Conservation (phyloP, 352 stramenopile genomes). For the Pythium graminicola region DNA sequence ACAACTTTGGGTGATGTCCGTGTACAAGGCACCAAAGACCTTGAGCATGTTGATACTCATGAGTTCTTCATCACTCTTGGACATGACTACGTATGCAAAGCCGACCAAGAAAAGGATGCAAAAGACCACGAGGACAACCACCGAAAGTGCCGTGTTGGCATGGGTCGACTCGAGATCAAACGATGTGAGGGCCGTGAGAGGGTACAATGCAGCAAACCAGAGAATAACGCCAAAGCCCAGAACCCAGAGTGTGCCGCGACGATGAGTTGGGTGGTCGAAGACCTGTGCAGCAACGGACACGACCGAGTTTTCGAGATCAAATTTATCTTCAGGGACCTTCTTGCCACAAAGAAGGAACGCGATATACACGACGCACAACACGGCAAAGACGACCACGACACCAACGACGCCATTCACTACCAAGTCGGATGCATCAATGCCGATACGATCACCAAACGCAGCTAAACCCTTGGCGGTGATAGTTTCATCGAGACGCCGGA, state of each 20-base stretch:
- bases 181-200: slow-evolving; percentile 27
- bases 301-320: slow-evolving; percentile 19
- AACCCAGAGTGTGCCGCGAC: slow-evolving; percentile 26
- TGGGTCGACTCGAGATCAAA: slow-evolving; percentile 31
- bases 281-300: slow-evolving; percentile 6
- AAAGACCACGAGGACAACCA: slow-evolving; percentile 22
- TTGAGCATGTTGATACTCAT: slow-evolving; percentile 21
- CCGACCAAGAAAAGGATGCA: slow-evolving; percentile 16
- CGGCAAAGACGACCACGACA: slow-evolving; percentile 19
- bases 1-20: slow-evolving; percentile 22
- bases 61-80: slow-evolving; percentile 24
- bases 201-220: slow-evolving; percentile 36
- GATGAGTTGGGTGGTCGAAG: slow-evolving; percentile 6
- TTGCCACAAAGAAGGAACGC: slow-evolving; percentile 13
- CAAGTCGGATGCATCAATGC: slow-evolving; percentile 21
- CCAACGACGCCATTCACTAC: slow-evolving; percentile 24
- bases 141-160: slow-evolving; percentile 19
- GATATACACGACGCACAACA: slow-evolving; percentile 22
- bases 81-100: slow-evolving; percentile 15
- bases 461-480: slow-evolving; percentile 22
- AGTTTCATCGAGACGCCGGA: slow-evolving; percentile 19
- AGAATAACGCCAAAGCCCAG: slow-evolving; percentile 34
- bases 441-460: slow-evolving; percentile 30
- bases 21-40: slow-evolving; percentile 36
- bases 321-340: slow-evolving; percentile 19